phyloP scores from a whole-genome alignment of 495 filamentous ascomycete genomes.

The Immersiella caudata region DNA sequence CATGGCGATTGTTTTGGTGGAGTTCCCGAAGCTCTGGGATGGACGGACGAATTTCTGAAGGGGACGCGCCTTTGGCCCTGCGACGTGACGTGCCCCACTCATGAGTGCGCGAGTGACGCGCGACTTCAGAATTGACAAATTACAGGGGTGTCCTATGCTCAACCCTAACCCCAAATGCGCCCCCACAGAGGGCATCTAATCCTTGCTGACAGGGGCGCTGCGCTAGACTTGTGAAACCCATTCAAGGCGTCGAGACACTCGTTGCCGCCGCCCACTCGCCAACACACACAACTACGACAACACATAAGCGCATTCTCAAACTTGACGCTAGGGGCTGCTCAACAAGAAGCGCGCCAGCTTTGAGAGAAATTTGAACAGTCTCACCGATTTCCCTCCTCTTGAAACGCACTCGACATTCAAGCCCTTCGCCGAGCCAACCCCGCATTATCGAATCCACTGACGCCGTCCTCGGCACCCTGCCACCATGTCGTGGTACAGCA shows the following conservation, averaged over 20 bases:
- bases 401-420: background rate
- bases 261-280: background rate
- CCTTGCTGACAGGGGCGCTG: background rate
- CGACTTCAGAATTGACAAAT: slow-evolving; percentile 28
- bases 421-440: background rate
- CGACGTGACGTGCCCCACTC: slow-evolving; percentile 41
- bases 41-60: slow-evolving; percentile 2
- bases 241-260: background rate
- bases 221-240: background rate
- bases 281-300: background rate
- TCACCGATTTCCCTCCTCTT: background rate
- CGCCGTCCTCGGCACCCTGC: slow-evolving; percentile 1
- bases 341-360: background rate
- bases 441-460: background rate
- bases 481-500: slow-evolving; percentile 68
- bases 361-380: background rate
- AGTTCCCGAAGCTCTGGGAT: slow-evolving; percentile 2
- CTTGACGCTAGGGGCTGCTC: background rate
- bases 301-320: background rate
- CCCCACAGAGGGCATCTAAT: background rate
- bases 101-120: slow-evolving; percentile 26
- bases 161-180: slow-evolving; percentile 14
- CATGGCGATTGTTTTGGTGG: slow-evolving; percentile 17
- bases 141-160: background rate
- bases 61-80: slow-evolving; percentile 33